phyloP scores from a whole-genome alignment of 2,329 filamentous ascomycete genomes.

The Pyrenochaeta sp. region DNA sequence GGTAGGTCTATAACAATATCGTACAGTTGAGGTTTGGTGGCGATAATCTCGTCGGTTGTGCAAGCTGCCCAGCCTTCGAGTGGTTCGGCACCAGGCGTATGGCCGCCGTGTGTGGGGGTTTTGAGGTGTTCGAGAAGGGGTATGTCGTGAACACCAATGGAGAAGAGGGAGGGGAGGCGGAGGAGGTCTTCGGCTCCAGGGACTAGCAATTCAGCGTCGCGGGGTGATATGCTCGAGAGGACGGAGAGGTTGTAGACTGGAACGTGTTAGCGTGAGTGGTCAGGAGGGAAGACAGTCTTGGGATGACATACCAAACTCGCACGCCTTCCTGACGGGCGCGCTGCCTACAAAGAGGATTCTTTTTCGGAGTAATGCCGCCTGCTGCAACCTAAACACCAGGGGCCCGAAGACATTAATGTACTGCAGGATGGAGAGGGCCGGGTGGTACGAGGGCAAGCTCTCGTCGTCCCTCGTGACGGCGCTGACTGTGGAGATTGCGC shows the following conservation, averaged over 20 bases:
- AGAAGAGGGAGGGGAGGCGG: conserved; percentile 84
- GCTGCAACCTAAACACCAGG: conserved; percentile 87
- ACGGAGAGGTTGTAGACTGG: conserved; percentile 94
- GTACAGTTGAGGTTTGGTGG: conserved; percentile 84
- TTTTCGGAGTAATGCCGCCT: conserved; percentile 84
- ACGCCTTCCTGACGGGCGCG: conserved; percentile 82
- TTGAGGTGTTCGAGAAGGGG: conserved; percentile 73
- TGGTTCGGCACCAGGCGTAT: conserved; percentile 51
- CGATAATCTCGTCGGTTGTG: conserved; percentile 92
- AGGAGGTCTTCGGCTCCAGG: conserved; percentile 66
- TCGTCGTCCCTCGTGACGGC: conserved; percentile 67
- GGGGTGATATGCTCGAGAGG: conserved; percentile 83
- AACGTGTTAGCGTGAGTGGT: conserved; percentile 6
- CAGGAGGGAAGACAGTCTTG: not conserved
- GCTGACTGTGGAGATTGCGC: conserved; percentile 60
- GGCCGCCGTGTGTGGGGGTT: conserved; percentile 40
- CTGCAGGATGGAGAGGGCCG: conserved; percentile 79
- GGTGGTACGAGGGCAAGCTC: conserved; percentile 78
- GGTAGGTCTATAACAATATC: conserved; percentile 89
- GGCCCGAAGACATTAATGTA: conserved; percentile 88
- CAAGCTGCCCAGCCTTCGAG: conserved; percentile 85
- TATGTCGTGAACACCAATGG: conserved; percentile 92
- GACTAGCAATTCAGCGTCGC: conserved; percentile 74
- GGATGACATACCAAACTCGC: conserved; percentile 90
- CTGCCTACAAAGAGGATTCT: conserved; percentile 86